Evolutionary conservation across 2,329 filamentous ascomycete species (phyloP), one percentile per base, ranked within the genome.

Genomic region (Nemania serpens): DNA sequence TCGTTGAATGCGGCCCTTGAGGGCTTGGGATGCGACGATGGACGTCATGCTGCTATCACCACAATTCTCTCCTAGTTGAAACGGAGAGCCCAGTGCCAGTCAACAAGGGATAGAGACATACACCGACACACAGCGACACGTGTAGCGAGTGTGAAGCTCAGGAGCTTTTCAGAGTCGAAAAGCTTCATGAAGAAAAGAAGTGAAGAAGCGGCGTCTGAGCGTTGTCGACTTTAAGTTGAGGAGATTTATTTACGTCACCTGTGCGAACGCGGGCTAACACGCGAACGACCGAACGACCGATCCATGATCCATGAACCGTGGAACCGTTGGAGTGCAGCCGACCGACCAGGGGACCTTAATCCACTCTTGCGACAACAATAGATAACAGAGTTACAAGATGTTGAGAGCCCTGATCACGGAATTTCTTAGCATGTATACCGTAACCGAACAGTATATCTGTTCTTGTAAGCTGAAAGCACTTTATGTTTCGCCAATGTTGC

Each of bases 1-100:
- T 66, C 91, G 85, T 69, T 88, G 82, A 64, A 95, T 83, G 69
- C 92, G 89, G 71, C 88, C 85, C 80, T 88, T 91, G 72, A 96
- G 81, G 61, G 91, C 84, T 53, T 89, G 88, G 50, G 90, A 91
- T 65, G 88, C 89, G 66, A 84, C 73, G 39, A 78, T 77, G 43
- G 80, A 79, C 61, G 81, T 79, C 80, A 83, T 83, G 42, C 48
- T 72, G 47, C 29, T 45, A 58, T 59, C 61, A 64, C 54, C 55
- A 43, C 46, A 49, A 49, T 49, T 37, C 42, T 37, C 46, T 39
- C 41, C 25, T 17, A 34, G 41, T 51, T 36, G 46, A 43, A 52
- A 39, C 15, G 49, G 37, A 61, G 62, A 66, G 63, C 58, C 34
- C 41, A 43, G 48, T 39, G 57, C n/a, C 25, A 20, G 53, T 45